Percentiles rank a stretch among this genome's conserved stretches.
These are phyloP conservation scores for Tetrahymena borealis DNA, from an alignment of 73 alveolate species.

Conservation along the genomic window DNA sequence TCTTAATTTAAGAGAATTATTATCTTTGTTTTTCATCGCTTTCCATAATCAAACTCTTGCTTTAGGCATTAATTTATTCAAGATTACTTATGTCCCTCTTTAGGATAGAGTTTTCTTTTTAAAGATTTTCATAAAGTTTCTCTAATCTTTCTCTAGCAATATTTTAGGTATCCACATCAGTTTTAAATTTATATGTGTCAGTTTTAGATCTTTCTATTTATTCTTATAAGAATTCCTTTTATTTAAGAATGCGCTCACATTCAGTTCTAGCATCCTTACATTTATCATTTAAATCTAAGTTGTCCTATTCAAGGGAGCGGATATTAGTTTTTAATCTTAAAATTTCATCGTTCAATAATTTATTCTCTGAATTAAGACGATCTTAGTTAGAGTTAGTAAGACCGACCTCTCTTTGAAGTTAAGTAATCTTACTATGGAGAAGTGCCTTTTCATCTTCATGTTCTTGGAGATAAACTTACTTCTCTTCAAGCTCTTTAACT, in stretches of 20 bases:
- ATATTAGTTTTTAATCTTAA: not conserved
- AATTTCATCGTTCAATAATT: not conserved
- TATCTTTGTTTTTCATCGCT: not conserved
- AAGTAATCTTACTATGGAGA: not conserved
- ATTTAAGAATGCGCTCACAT: not conserved
- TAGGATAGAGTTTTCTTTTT: not conserved
- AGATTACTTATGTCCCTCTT: not conserved
- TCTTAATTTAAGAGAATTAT: not conserved
- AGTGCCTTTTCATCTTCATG: constrained; percentile 10
- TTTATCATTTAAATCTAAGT: not conserved
- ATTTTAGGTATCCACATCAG: not conserved
- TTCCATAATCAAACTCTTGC: not conserved
- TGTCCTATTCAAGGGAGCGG: not conserved
- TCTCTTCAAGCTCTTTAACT: constrained; percentile 13
- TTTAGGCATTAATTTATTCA: not conserved
- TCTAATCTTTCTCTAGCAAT: not conserved
- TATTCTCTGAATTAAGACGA: not conserved
- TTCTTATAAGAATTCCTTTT: not conserved
- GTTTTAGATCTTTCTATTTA: not conserved
- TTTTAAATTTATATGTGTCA: not conserved
- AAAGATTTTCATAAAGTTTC: not conserved
- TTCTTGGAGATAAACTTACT: constrained; percentile 2
- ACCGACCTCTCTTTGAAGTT: not conserved
- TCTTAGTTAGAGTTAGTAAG: not conserved
- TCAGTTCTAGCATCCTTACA: not conserved